Evolutionary conservation across 805 yeast species (phyloP), one percentile per base, ranked within the genome.

Genomic region (Metschnikowia koreensis): DNA sequence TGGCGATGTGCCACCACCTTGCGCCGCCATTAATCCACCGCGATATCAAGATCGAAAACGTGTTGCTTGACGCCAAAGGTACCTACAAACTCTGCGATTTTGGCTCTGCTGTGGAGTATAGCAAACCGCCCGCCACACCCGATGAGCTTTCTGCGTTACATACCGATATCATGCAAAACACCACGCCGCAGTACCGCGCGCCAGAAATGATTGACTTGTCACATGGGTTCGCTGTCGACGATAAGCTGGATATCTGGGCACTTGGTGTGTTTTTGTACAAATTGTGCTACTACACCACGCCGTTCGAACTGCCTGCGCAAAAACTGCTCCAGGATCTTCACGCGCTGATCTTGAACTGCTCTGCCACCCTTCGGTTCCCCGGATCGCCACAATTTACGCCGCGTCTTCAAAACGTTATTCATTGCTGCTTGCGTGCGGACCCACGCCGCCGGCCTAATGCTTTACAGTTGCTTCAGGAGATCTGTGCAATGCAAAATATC

Each of bases 231-330:
- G 86, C 93, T 11, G 83, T 88, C 46, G 88, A 87, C 67, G 94
- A 88, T 64, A 88, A 88, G 66, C 81, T 89, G 47, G 96, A 88
- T 65, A 80, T 88, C 22, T 88, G 96, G 96, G 96, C 96, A 0
- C 65, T 88, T 36, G 96, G 96, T 11, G 81, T 87, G 28, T 85
- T 87, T 56, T 66, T 88, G 34, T 88, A 87, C 71, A 88, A 88
- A 64, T 64, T 88, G 45, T 86, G 94, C 62, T 88, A 86, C 66
- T 88, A 86, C 60, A 87, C 89, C 0, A 88, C 96, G 0, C 96
- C 96, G 0, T 88, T 88, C 63, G 96, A 88, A 66, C 73, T 65
- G 68, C 68, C 69, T 1, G 51, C 52, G n/a, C 78, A 74, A 40
- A 53, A 54, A 7, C 60, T 71, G 7, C 58, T 74, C 39, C 66